These are phyloP conservation scores for Calcarisporium arbuscula DNA, from an alignment of 2,329 filamentous ascomycete genomes.

Conservation along the genomic window DNA sequence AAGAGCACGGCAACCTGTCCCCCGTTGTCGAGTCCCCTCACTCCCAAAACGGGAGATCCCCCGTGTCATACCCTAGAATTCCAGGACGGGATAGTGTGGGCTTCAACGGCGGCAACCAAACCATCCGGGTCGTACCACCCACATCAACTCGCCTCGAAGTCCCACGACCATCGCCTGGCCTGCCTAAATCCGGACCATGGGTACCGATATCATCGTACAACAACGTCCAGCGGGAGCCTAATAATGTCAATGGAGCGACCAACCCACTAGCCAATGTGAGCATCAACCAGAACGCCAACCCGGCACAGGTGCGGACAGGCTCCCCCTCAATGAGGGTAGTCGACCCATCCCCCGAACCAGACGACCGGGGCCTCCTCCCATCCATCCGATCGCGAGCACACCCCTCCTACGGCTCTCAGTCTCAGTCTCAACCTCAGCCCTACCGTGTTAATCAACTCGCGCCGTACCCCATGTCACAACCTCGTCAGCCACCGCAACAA, in stretches of 20 bases:
- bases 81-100: conserved; percentile 12
- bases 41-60: conserved; percentile 23
- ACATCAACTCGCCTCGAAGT: too few species aligned
- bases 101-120: background rate
- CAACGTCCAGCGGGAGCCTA: background rate
- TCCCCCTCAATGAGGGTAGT: conserved; percentile 32
- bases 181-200: too few species aligned
- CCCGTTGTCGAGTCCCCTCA: conserved; percentile 43
- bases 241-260: conserved; percentile 2
- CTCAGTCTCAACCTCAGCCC: background rate
- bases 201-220: conserved; percentile 8
- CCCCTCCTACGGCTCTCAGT: background rate
- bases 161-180: conserved; percentile 1
- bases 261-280: too few species aligned
- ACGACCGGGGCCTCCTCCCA: conserved; percentile 12
- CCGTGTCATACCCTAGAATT: conserved; percentile 25
- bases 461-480: conserved; percentile 9
- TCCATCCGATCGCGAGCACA: conserved; percentile 2
- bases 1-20: conserved; percentile 30
- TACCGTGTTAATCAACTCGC: background rate
- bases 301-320: conserved; percentile 16
- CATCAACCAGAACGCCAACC: conserved; percentile 14
- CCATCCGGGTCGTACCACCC: background rate
- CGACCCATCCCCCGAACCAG: conserved; percentile 25
- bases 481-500: conserved; percentile 6